Evolutionary conservation across 1,284 basidiomycete genomes (phyloP), one percentile per base, ranked within the genome.

Genomic region (Megacollybia platyphylla): DNA sequence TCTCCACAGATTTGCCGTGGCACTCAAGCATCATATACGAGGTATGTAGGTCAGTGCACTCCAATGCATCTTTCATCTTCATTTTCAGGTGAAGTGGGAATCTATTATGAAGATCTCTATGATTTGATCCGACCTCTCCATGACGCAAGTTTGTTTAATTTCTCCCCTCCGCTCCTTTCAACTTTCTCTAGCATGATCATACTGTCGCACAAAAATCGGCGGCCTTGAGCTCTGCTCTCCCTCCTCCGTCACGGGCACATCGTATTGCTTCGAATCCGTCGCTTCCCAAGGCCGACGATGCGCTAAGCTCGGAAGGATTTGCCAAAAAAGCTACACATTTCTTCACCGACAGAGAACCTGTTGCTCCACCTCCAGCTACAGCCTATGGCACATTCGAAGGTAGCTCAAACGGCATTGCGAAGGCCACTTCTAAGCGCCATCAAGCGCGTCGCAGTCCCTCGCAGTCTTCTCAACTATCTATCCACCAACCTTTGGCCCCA

Each of bases 11-110:
- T 79, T 71, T 48, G 60, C 68, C 4, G 63, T 79, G 15, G 65
- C 78, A 0, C 46, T 79, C n/a, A 81, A 82, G 52, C 79, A 81
- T 52, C 76, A 80, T 53, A 56, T 81, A 20, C 64, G 79, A 52
- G 72, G 73, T 68, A 46, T 28, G 52, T 38, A 40, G 6, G 6
- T 17, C 39, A 9, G 26, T 41, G 7, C 26, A 35, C 28, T 26
- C 28, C 15, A 27, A 17, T 39, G 2, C 28, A n/a, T 20, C 11
- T 37, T 24, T 3, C 29, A 38, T 26, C 39, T 40, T 11, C 11
- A 15, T 18, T 24, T 40, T 7, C 26, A 62, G 68, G 71, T 2
- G 75, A 76, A 54, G 56, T 64, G 18, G 72, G 73, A 0, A 73
- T 76, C 20, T 73, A 75, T 46, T 76, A 73, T 46, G 69, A 76